Base-by-base conservation (phyloP, 768 basidiomycete species). In the Rickenella mellea region DNA sequence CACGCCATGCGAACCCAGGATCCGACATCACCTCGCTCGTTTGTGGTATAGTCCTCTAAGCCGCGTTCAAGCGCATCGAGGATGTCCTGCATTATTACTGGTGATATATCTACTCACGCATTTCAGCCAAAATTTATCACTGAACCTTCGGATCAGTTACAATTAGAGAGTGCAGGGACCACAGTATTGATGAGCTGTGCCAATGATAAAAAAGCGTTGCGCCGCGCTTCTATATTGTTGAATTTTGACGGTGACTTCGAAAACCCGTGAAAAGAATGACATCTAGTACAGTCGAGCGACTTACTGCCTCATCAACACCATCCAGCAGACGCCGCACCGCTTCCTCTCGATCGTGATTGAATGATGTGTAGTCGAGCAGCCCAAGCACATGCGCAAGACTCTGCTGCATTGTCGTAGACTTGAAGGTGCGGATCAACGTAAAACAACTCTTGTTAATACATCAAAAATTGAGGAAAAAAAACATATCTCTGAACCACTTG, bases 1-100 rank as follows among this genome's bases (percentile, higher is more conserved):
- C 82, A 86, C 2, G 79, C 77, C 6, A 85, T 73, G 48, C 94
- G 85, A 40, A 92, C 74, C 91, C 92, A 96, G 2, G 94, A 97
- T 30, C 94, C 94, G 27, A 99, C 84, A 56, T 99, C 96, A 4
- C 94, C 94, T 49, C 94, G 80, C 56, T 96, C 87, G 56, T 99
- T 94, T 37, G 76, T 78, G 5, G 88, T 84, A 56, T 98, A 99
- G 64, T 99, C 93, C 15, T 76, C 69, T 40, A 99, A 61, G 3
- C 89, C 92, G n/a, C 55, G 57, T n/a, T 81, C 58, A 27, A 88
- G 55, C 15, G 74, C 70, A 41, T 71, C 64, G 39, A 83, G 65
- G 42, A 88, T 55, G 4, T 65, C 54, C 42, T 64, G 59, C 39
- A 80, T 64, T 27, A 65, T 48, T 27, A 61, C 61, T 28, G 71